Base-by-base conservation (phyloP, 2,329 filamentous ascomycete genomes). In the Nothopassalora personata region DNA sequence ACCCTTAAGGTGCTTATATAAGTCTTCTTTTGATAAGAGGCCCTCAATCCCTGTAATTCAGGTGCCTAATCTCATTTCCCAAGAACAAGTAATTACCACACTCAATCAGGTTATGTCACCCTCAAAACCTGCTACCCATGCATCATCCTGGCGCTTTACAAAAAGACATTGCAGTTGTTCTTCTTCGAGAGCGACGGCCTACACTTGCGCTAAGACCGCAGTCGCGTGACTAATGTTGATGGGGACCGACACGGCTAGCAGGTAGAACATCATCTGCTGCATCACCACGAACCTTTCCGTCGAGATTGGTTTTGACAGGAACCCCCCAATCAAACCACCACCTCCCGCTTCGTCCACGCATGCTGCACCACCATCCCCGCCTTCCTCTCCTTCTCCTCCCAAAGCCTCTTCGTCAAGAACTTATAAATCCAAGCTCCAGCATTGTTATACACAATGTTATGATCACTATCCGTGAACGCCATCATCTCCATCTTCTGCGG, bases 381-480 rank as follows among this genome's bases (percentile, higher is more conserved):
- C 52, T 65, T 70, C 52, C 84, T 77, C 60, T 79, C 74, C 71
- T 84, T 85, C 78, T 89, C 86, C 52, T 83, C 79, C 65, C 78
- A 88, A 66, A 89, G 66, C 61, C 80, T 77, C 65, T 80, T 79
- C 0, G 83, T 85, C 69, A 89, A 67, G 70, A 85, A 82, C 74
- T 82, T 84, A 69, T 87, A 88, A 66, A 88, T 66, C 65, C 81
- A 88, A 23, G 70, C 71, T 4, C 71, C 77, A 0, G 80, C 83
- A 0, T 81, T 79, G 57, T 87, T 77, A 61, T 86, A 87, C 11
- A 69, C 71, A 52, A 88, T 87, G 28, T 75, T 75, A 66, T 89
- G 86, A 64, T 87, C 83, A 13, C 72, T 83, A 67, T 89, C 86
- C 0, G 86, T 87, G 61, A 87, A 89, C 19, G 80, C 82, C 59